A percentile compares a stretch with the other conserved stretches of the same genome.
Evolutionary conservation across 495 filamentous ascomycete genomes (phyloP).

Genomic region (Aspergillus conjunctus): DNA sequence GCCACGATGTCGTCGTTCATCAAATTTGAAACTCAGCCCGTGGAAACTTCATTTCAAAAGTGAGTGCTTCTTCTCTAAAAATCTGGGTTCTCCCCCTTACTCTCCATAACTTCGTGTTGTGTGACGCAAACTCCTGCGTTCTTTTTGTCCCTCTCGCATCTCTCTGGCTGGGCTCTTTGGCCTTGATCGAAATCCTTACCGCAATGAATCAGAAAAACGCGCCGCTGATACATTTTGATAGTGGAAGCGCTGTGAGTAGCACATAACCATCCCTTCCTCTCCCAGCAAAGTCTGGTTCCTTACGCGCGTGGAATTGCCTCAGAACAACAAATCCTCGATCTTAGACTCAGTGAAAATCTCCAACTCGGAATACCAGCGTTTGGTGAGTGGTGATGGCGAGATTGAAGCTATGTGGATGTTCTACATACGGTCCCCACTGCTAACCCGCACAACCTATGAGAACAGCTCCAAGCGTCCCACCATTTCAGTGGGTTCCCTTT

Average conservation of each 20-base stretch:
- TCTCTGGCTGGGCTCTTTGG: not conserved
- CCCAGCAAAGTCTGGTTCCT: constrained; percentile 1
- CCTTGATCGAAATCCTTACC: not conserved
- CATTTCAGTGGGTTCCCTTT: constrained; percentile 40
- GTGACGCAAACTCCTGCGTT: not conserved
- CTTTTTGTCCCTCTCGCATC: constrained; percentile 3
- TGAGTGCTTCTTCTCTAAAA: constrained; percentile 1
- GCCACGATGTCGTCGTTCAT: constrained; percentile 20
- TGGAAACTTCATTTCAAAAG: constrained; percentile 8
- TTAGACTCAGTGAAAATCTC: constrained; percentile 53
- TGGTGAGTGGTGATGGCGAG: constrained; percentile 44
- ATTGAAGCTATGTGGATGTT: not conserved
- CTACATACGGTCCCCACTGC: not conserved
- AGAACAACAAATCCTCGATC: constrained; percentile 23
- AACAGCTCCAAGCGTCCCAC: constrained; percentile 47
- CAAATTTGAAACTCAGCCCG: not conserved
- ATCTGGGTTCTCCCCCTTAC: not conserved
- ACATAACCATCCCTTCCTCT: not conserved
- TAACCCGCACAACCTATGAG: constrained; percentile 22
- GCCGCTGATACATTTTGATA: constrained; percentile 6
- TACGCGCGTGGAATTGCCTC: not conserved
- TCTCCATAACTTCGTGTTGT: not conserved
- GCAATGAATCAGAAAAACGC: not conserved
- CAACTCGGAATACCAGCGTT: constrained; percentile 55
- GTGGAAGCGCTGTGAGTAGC: constrained; percentile 18